Evolutionary conservation across 1,139 yeast species (phyloP).

Genomic region (Blastobotrys petasosporus): DNA sequence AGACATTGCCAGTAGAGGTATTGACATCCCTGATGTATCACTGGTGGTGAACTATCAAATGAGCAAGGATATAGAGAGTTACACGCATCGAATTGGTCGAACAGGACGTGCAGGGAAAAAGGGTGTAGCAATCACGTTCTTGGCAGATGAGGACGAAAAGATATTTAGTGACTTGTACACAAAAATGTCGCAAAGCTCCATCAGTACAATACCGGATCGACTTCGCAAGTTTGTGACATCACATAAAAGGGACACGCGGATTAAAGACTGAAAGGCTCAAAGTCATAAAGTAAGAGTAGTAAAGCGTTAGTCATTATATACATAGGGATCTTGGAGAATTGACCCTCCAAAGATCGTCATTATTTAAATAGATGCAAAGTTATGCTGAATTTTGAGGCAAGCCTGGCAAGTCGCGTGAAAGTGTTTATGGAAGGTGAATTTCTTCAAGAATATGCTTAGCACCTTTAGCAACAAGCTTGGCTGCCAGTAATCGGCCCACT

Average conservation of each 20-base stretch:
- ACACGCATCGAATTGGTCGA: slow-evolving; percentile 90
- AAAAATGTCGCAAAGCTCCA: slow-evolving; percentile 37
- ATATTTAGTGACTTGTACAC: slow-evolving; percentile 48
- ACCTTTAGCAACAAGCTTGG: slow-evolving; percentile 61
- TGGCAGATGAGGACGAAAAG: slow-evolving; percentile 47
- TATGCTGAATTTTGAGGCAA: not conserved
- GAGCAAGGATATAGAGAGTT: slow-evolving; percentile 71
- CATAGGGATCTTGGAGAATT: not conserved
- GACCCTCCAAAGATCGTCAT: not conserved
- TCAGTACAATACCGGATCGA: slow-evolving; percentile 50
- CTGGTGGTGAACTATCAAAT: slow-evolving; percentile 82
- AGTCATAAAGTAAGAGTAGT: not conserved
- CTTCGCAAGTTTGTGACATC: slow-evolving; percentile 25
- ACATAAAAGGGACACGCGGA: not conserved
- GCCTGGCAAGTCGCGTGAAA: slow-evolving; percentile 2
- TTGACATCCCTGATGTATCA: slow-evolving; percentile 81
- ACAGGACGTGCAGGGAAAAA: slow-evolving; percentile 89
- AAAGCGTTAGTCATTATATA: not conserved
- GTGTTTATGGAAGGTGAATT: slow-evolving; percentile 54
- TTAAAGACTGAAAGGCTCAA: not conserved
- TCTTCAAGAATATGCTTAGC: slow-evolving; percentile 77
- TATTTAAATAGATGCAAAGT: not conserved
- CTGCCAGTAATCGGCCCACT: slow-evolving; percentile 69
- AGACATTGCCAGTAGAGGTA: slow-evolving; percentile 95
- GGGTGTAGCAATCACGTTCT: slow-evolving; percentile 71